Evolutionary conservation across 176 grass and related monocot species (phyloP).

Genomic region (Neostapfia colusana): DNA sequence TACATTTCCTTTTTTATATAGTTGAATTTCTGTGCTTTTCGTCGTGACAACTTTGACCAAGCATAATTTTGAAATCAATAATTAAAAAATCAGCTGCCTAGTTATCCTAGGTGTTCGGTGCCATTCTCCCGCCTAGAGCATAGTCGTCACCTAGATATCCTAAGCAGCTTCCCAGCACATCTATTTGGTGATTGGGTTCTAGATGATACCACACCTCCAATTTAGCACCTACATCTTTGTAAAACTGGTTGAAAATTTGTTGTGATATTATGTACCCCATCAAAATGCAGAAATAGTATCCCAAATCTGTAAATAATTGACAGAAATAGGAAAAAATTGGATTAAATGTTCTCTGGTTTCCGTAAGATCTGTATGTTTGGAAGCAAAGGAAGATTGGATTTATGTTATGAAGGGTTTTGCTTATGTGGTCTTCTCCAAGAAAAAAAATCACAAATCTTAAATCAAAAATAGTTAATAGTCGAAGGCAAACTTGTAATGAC

Average conservation of each 20-base stretch:
- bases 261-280: no score
- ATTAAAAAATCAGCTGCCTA: background rate
- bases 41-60: background rate
- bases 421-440: background rate
- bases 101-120: background rate
- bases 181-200: background rate
- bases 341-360: background rate
- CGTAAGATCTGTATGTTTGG: background rate
- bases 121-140: background rate
- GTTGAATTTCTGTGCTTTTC: constrained; percentile 13
- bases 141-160: background rate
- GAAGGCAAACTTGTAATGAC: background rate
- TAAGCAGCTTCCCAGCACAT: background rate
- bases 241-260: background rate
- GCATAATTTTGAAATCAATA: background rate
- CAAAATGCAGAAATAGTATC: background rate
- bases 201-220: background rate
- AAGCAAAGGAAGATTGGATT: background rate
- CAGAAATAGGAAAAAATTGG: background rate
- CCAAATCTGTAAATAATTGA: background rate
- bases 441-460: background rate
- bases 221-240: background rate
- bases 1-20: constrained; percentile 13
- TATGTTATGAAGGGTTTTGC: background rate
- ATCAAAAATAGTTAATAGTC: background rate